These are phyloP conservation scores for Epichloe sp. DNA, from an alignment of 2,329 filamentous ascomycete species.

Conservation along the genomic window DNA sequence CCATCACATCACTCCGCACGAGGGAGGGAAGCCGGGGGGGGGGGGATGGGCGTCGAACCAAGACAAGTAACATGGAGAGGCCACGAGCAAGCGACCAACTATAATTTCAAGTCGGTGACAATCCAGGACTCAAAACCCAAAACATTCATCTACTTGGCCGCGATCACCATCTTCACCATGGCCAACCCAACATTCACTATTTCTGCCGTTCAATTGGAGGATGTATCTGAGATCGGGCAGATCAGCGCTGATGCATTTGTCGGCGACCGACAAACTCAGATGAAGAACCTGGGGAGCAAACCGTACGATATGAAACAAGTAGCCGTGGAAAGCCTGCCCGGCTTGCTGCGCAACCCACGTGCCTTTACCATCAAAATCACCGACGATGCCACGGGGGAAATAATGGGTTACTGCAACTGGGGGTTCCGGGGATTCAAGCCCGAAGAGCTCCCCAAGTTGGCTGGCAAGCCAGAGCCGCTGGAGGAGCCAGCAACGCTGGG, in stretches of 20 bases:
- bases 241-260: slow-evolving; percentile 18
- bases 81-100: no score
- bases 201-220: slow-evolving; percentile 11
- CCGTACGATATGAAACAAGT: slow-evolving; percentile 17
- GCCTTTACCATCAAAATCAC: slow-evolving; percentile 20
- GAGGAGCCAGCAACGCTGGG: neutral
- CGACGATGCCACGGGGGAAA: slow-evolving; percentile 13
- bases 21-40: no score
- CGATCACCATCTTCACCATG: slow-evolving; percentile 6
- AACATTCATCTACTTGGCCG: no score
- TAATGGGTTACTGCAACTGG: slow-evolving; percentile 20
- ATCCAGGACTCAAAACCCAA: no score
- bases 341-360: slow-evolving; percentile 11
- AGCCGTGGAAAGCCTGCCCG: slow-evolving; percentile 12
- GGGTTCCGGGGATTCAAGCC: slow-evolving; percentile 17
- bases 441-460: slow-evolving; percentile 10
- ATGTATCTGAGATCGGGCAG: slow-evolving; percentile 17
- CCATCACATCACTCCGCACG: neutral
- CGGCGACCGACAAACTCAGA: slow-evolving; percentile 22
- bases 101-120: no score
- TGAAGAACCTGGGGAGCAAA: slow-evolving; percentile 19
- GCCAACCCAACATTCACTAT: slow-evolving; percentile 10
- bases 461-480: slow-evolving; percentile 7
- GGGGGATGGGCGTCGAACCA: no score
- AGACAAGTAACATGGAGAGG: no score